These are phyloP conservation scores for Nemania bipapillata DNA, from an alignment of 2,329 filamentous ascomycete species.

Conservation along the genomic window DNA sequence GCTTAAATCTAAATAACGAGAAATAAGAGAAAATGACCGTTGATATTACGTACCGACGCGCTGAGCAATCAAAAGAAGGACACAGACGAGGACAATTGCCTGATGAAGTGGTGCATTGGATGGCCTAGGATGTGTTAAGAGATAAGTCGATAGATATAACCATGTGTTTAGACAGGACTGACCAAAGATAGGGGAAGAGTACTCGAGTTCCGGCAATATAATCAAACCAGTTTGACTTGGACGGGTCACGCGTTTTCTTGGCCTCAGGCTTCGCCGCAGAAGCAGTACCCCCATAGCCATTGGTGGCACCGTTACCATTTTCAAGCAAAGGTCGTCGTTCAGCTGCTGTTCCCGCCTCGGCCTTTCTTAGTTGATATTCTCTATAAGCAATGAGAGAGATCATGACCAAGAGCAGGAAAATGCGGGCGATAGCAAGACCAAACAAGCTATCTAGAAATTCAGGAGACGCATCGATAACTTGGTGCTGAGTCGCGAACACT, in stretches of 20 bases:
- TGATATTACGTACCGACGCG: constrained; percentile 46
- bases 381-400: constrained; percentile 47
- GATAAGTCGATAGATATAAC: constrained; percentile 28
- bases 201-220: constrained; percentile 59
- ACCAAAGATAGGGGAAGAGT: constrained; percentile 61
- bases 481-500: constrained; percentile 50
- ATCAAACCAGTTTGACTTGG: constrained; percentile 56
- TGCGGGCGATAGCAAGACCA: constrained; percentile 50
- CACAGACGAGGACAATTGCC: constrained; percentile 55
- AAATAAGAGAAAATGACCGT: background rate
- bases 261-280: constrained; percentile 21
- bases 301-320: constrained; percentile 52
- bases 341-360: constrained; percentile 49
- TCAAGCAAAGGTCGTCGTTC: constrained; percentile 56
- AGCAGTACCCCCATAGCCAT: constrained; percentile 46
- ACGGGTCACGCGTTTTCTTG: constrained; percentile 37
- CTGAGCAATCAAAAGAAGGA: constrained; percentile 57
- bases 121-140: constrained; percentile 51
- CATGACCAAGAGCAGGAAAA: constrained; percentile 53
- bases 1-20: background rate
- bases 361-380: constrained; percentile 50
- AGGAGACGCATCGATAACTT: constrained; percentile 47
- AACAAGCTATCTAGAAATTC: constrained; percentile 50
- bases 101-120: constrained; percentile 57
- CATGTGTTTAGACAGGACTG: constrained; percentile 8